Evolutionary conservation across 2,329 filamentous ascomycete genomes (phyloP), one percentile per base, ranked within the genome.

Genomic region (Fusarium humuli): DNA sequence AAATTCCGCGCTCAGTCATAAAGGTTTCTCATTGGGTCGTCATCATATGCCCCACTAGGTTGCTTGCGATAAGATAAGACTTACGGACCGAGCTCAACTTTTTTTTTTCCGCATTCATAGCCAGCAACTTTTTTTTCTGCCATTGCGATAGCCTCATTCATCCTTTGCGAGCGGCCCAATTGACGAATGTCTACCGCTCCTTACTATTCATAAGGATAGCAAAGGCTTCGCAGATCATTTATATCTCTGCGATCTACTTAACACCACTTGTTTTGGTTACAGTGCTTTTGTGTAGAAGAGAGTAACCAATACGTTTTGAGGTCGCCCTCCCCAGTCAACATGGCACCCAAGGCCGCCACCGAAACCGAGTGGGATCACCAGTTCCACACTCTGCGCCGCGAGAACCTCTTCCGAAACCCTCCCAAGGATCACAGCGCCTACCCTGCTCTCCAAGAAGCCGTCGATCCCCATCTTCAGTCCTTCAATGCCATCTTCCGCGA

Each of bases 401-500:
- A 99, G 77, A 87, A 92, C 55, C 91, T 99, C 23, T 99, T 99
- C 80, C 87, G 89, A 76, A 91, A 97, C 73, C 95, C 96, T 20
- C 95, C 96, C 1, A 91, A 88, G 76, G 94, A 98, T 78, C 91
- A 89, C 73, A 92, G 92, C 12, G 94, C 95, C 63, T 98, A 97
- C 77, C 96, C 96, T 16, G 88, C 92, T 23, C 88, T 99, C 49
- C 91, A 94, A 75, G 88, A 88, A 66, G 93, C 95, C n/a, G 90
- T 98, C 64, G 87, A 92, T 71, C 96, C 96, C 52, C 96, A 99
- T 81, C 92, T 98, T 75, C 91, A 98, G 77, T 96, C 96, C 9
- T 99, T 98, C 88, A 97, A 99, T 84, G 90, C 90, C 55, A 86
- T 98, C 49, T 97, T 98, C 78, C 88, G 90, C 32, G 85, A 87